phyloP scores from a whole-genome alignment of 495 filamentous ascomycete species.

The Trichocladium antarcticum region DNA sequence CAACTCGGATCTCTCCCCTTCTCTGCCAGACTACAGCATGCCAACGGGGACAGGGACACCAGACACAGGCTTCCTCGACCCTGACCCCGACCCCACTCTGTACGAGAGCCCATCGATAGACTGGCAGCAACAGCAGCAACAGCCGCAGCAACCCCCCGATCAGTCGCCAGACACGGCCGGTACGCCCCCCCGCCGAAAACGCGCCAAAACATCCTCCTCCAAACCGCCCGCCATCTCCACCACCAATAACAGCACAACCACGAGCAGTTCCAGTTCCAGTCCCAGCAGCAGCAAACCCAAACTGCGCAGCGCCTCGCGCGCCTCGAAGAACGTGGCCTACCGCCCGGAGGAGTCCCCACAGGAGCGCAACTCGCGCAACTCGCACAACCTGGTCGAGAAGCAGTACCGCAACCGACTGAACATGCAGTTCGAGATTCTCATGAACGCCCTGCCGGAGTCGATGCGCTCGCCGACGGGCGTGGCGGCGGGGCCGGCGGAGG shows the following conservation, averaged over 20 bases:
- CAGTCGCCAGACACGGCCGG: background rate
- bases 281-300: conserved; percentile 4
- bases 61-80: background rate
- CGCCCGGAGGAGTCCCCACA: conserved; percentile 26
- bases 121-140: background rate
- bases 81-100: background rate
- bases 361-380: conserved; percentile 33
- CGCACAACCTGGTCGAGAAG: conserved; percentile 41
- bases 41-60: background rate
- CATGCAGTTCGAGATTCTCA: conserved; percentile 35
- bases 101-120: background rate
- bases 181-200: background rate
- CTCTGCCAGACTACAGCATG: background rate
- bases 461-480: conserved; percentile 18
- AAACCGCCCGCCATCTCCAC: background rate
- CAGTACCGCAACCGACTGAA: conserved; percentile 41
- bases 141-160: background rate
- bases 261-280: background rate
- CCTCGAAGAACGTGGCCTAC: conserved; percentile 30
- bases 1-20: background rate
- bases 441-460: conserved; percentile 32
- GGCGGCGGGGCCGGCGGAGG: conserved; percentile 13
- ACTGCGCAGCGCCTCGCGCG: conserved; percentile 33
- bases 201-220: background rate
- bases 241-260: background rate